Conservation (phyloP, 106 monocot species). For the Narthecium ossifragum region DNA sequence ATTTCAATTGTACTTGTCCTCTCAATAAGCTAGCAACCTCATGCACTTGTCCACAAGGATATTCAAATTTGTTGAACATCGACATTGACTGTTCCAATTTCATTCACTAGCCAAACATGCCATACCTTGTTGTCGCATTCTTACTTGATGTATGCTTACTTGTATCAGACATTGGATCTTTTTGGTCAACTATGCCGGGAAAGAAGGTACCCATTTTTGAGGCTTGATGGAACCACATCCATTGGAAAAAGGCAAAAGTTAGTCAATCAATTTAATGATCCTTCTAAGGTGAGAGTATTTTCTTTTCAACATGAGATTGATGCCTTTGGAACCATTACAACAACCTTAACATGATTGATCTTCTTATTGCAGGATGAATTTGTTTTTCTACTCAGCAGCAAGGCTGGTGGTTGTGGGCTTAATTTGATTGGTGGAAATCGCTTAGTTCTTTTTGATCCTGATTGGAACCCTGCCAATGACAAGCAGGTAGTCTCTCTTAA, state of each 20-base stretch:
- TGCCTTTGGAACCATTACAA: neutral
- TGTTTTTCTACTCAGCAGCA: slow-evolving; percentile 98
- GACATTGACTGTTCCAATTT: no score
- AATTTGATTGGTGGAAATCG: slow-evolving; percentile 98
- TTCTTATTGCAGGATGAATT: slow-evolving; percentile 77
- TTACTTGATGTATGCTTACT: no score
- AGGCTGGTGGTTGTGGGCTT: slow-evolving; percentile 99
- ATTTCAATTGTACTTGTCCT: no score
- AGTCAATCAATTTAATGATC: slow-evolving; percentile 93
- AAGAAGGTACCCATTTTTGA: slow-evolving; percentile 84
- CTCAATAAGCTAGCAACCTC: no score
- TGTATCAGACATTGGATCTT: slow-evolving; percentile 86
- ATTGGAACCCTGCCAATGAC: slow-evolving; percentile 99
- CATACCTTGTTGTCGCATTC: no score
- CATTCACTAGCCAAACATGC: no score
- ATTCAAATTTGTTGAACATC: no score
- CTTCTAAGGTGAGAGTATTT: slow-evolving; percentile 47
- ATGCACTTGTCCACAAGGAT: no score
- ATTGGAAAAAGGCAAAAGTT: slow-evolving; percentile 96
- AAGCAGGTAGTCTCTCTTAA: slow-evolving; percentile 71
- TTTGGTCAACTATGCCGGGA: slow-evolving; percentile 97
- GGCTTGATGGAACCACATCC: slow-evolving; percentile 95
- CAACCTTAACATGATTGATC: neutral
- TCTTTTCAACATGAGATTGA: neutral
- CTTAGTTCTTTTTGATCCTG: slow-evolving; percentile 97